phyloP scores from a whole-genome alignment of 306 rosid species.

The Boehmeria nivea region DNA sequence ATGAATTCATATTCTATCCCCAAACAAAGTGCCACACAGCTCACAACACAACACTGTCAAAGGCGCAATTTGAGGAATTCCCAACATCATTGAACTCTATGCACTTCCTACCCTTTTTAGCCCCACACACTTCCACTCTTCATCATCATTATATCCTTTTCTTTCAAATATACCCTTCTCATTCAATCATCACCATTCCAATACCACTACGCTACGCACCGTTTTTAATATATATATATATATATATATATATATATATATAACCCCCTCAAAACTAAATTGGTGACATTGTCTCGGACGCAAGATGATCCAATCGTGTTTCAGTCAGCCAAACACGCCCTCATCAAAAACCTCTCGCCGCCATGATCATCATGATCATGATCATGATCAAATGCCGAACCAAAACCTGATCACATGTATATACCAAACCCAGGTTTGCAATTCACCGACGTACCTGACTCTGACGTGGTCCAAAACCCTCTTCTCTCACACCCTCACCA shows the following conservation, averaged over 20 bases:
- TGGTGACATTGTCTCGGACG: conserved; percentile 13
- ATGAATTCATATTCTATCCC: conserved; percentile 50
- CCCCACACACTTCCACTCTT: no score
- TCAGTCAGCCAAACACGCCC: conserved; percentile 61
- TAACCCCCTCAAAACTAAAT: background rate
- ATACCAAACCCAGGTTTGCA: conserved; percentile 62
- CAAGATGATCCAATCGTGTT: conserved; percentile 68
- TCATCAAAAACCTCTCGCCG: conserved; percentile 21
- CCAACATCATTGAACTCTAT: conserved; percentile 26
- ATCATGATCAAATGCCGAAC: conserved; percentile 19
- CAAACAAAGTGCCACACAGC: conserved; percentile 12
- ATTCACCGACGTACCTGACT: conserved; percentile 45
- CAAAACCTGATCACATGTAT: conserved; percentile 53
- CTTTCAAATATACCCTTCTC: no score
- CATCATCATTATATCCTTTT: conserved; percentile 25
- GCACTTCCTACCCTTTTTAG: no score
- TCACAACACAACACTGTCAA: conserved; percentile 25
- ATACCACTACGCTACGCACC: no score
- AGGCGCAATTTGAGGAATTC: conserved; percentile 57
- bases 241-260: background rate
- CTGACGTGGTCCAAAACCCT: conserved; percentile 65
- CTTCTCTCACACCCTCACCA: conserved; percentile 51
- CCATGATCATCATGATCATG: conserved; percentile 7
- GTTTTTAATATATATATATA: background rate
- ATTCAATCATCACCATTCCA: no score